Evolutionary conservation across 192 early-diverging fungal species (phyloP).

Genomic region (Geranomyces variabilis): DNA sequence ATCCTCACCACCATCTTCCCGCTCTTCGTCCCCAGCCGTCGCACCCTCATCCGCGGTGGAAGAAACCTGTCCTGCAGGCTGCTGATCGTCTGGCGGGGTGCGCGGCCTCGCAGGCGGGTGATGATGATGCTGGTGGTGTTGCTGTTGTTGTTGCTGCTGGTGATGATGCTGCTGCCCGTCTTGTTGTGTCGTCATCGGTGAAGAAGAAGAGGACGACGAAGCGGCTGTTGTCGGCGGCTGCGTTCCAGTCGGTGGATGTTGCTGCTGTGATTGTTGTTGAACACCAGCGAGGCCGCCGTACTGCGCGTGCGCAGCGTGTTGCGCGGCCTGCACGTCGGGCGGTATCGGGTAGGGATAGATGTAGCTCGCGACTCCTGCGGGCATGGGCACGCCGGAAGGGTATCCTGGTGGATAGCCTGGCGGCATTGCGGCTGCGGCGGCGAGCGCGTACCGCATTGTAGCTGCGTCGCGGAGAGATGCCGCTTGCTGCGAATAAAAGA

Average conservation of each 20-base stretch:
- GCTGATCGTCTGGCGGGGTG: too few species aligned
- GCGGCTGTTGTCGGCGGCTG: neutral
- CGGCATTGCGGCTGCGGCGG: neutral
- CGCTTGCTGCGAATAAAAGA: neutral
- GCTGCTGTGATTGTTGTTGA: conserved; percentile 16
- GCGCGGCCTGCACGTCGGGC: neutral
- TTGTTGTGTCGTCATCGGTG: too few species aligned
- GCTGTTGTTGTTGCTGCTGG: too few species aligned
- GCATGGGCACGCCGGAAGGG: neutral
- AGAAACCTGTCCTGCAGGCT: too few species aligned
- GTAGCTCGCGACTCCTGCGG: neutral
- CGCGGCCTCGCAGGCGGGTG: too few species aligned
- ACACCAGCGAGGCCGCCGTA: neutral
- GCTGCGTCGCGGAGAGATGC: neutral
- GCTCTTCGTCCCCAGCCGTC: too few species aligned
- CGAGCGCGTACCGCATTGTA: too few species aligned
- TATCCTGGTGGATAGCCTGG: neutral
- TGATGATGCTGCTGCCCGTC: too few species aligned
- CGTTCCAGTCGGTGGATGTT: neutral
- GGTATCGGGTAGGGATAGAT: neutral
- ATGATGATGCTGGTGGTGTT: too few species aligned
- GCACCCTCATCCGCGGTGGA: too few species aligned
- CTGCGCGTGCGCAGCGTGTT: neutral
- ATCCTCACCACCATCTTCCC: too few species aligned
- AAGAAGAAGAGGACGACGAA: neutral